Percentiles rank a stretch among this genome's conserved stretches.
Conservation (phyloP, 495 filamentous ascomycete genomes). For the Apiosordaria backusii region DNA sequence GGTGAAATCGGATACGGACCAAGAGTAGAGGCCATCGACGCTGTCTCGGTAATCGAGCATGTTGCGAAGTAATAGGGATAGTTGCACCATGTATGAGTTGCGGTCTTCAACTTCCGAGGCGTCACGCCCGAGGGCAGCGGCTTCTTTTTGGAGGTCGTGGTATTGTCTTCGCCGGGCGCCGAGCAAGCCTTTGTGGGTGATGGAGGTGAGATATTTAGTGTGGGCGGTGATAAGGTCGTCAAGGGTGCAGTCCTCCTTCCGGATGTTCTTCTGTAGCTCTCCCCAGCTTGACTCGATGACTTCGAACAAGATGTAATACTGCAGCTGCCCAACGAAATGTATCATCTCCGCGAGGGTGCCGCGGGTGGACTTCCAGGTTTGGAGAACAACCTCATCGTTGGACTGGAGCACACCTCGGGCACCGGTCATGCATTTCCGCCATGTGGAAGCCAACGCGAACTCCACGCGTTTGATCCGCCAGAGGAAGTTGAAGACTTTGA, state of each 20-base stretch:
- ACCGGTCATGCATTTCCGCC: constrained; percentile 96
- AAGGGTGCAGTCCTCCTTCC: constrained; percentile 78
- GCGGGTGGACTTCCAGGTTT: constrained; percentile 85
- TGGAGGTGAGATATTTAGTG: constrained; percentile 81
- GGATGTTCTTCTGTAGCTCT: constrained; percentile 73
- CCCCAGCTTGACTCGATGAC: constrained; percentile 96
- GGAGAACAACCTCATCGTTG: constrained; percentile 68
- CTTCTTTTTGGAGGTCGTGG: constrained; percentile 35
- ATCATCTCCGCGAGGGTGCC: constrained; percentile 95
- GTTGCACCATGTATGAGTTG: constrained; percentile 82
- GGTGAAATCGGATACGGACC: constrained; percentile 90
- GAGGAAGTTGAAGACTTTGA: constrained; percentile 99
- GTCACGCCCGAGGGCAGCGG: constrained; percentile 27
- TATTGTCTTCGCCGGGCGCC: constrained; percentile 57
- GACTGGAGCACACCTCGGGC: constrained; percentile 84
- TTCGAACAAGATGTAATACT: constrained; percentile 98
- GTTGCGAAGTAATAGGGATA: constrained; percentile 85
- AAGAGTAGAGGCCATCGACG: constrained; percentile 91
- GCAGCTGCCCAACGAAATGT: constrained; percentile 93
- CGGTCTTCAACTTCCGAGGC: constrained; percentile 52
- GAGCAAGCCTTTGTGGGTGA: constrained; percentile 94
- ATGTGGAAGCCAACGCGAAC: constrained; percentile 83
- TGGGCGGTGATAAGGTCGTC: constrained; percentile 95
- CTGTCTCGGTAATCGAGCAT: constrained; percentile 94
- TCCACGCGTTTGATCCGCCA: constrained; percentile 98